Evolutionary conservation across 2,329 filamentous ascomycete species (phyloP), one percentile per base, ranked within the genome.

Genomic region (Cercospora sp.): DNA sequence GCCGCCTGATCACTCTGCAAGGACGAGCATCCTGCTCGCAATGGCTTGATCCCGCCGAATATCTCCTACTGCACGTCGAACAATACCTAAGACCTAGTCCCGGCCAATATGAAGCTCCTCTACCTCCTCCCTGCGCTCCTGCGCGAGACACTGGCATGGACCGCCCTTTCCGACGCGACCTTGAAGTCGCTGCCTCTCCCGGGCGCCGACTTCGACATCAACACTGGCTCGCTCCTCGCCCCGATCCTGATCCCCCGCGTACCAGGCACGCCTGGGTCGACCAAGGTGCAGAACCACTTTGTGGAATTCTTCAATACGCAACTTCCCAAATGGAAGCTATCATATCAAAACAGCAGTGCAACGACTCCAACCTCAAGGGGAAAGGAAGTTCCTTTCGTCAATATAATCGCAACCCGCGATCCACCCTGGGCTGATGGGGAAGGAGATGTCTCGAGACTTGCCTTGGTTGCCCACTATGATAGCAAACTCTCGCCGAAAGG

Each of bases 401-500:
- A 97, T 77, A 84, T 98, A 66, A 91, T 98, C 69, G 89, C 94
- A 66, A 90, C 89, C 40, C 88, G 94, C 64, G 94, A 98, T 79
- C 95, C 95, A 61, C 95, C 95, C 1, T 95, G 92, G 88, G 84
- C 89, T 0, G 81, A 85, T 5, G 79, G 70, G 10, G 70, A 74
- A 0, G 94, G 94, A 0, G 90, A 97, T 73, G 89, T 95, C 2
- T 89, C 90, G 51, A 84, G 93, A 60, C 82, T 98, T 76, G 94
- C 93, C 13, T 85, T 99, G 65, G 95, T 94, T 6, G 95, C 95
- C 49, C 95, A 99, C 78, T 98, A 97, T 79, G 95, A 99, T 76
- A 94, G 89, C 77, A 91, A 97, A 80, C 85, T 91, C 67, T 84
- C 84, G 28, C 94, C 94, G 0, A 82, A 89, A 69, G 94, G 93